A percentile compares a stretch with the other conserved stretches of the same genome.
phyloP scores from a whole-genome alignment of 208 protist species.

The Leishmania turanica region DNA sequence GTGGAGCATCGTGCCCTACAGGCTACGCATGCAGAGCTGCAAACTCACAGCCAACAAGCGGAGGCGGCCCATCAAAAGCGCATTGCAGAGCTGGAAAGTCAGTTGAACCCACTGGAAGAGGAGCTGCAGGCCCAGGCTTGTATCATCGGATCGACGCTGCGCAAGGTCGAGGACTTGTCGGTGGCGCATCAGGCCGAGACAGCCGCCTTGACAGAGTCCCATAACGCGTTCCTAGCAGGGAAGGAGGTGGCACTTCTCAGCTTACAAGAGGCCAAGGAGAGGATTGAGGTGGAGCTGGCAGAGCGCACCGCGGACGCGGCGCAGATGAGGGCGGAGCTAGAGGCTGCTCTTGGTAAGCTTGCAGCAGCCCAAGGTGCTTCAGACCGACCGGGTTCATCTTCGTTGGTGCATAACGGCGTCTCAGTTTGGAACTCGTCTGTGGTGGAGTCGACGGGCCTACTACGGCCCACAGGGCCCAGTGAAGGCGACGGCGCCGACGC shows the following conservation, averaged over 20 bases:
- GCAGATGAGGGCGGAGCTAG: slow-evolving; percentile 9
- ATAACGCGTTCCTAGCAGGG: background rate
- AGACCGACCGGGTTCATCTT: background rate
- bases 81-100: slow-evolving; percentile 20
- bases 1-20: slow-evolving; percentile 12
- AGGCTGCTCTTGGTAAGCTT: background rate
- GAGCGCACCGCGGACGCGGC: slow-evolving; percentile 2
- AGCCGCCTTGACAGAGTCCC: slow-evolving; percentile 2
- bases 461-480: background rate
- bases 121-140: slow-evolving; percentile 21
- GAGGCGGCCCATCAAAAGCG: slow-evolving; percentile 7
- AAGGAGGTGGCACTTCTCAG: slow-evolving; percentile 4
- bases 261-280: slow-evolving; percentile 11
- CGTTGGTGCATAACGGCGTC: background rate
- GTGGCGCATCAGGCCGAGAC: slow-evolving; percentile 11
- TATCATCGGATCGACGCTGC: slow-evolving; percentile 12
- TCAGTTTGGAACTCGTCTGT: background rate
- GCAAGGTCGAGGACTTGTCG: slow-evolving; percentile 18
- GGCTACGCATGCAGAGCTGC: slow-evolving; percentile 15
- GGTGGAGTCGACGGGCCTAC: background rate
- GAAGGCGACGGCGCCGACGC: background rate
- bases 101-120: slow-evolving; percentile 13
- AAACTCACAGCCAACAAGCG: slow-evolving; percentile 9
- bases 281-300: slow-evolving; percentile 1
- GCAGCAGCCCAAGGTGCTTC: slow-evolving; percentile 8